phyloP scores from a whole-genome alignment of 2,329 filamentous ascomycete species.

The Trichoderma sp. region DNA sequence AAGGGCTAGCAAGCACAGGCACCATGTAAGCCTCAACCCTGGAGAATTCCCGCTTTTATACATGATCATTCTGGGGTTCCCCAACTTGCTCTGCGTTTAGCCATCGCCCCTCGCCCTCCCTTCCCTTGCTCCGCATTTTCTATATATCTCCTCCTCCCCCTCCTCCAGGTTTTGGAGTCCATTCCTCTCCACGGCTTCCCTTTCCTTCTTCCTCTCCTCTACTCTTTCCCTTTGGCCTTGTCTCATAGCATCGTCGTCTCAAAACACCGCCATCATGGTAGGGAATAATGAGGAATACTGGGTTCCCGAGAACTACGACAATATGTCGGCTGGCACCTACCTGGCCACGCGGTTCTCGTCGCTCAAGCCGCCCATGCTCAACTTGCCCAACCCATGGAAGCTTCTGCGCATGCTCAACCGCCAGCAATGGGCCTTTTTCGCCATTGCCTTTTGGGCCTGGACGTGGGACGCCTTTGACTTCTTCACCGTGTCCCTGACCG shows the following conservation, averaged over 20 bases:
- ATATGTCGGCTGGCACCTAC: conserved; percentile 52
- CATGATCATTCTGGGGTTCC: conserved; percentile 18
- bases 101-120: background rate
- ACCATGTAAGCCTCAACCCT: conserved; percentile 13
- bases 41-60: conserved; percentile 3
- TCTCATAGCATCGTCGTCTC: background rate
- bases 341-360: conserved; percentile 53
- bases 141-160: conserved; percentile 2
- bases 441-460: conserved; percentile 58
- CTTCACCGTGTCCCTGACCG: conserved; percentile 63
- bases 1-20: background rate
- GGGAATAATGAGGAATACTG: conserved; percentile 31
- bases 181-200: background rate
- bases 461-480: conserved; percentile 67
- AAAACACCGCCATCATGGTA: conserved; percentile 17
- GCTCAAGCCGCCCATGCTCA: conserved; percentile 59
- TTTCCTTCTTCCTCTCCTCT: background rate
- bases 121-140: background rate
- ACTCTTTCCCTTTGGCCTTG: background rate
- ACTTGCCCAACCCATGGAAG: conserved; percentile 54
- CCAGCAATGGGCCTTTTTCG: conserved; percentile 58
- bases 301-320: conserved; percentile 46
- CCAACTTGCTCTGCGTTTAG: background rate
- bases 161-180: background rate
- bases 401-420: conserved; percentile 50